Conservation (phyloP, 2,329 filamentous ascomycete genomes). For the Leptographium procerum region DNA sequence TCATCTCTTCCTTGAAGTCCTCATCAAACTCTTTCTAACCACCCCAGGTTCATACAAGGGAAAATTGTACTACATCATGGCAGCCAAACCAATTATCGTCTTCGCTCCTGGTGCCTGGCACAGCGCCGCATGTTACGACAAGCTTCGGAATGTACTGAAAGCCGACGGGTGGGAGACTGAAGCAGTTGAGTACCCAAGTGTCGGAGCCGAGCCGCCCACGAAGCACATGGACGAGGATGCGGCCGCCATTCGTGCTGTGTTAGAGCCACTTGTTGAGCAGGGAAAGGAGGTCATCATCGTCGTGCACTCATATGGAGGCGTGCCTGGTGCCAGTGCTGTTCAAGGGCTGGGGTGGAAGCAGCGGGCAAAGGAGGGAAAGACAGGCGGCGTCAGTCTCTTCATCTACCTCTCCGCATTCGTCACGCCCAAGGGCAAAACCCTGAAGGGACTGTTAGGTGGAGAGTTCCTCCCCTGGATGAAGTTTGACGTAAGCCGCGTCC, state of each 20-base stretch:
- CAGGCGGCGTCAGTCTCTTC: slow-evolving; percentile 21
- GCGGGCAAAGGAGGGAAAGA: slow-evolving; percentile 18
- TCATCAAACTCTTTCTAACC: not conserved
- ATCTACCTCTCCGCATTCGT: slow-evolving; percentile 20
- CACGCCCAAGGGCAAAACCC: slow-evolving; percentile 12
- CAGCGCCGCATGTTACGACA: slow-evolving; percentile 16
- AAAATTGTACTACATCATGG: no score
- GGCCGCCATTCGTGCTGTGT: not conserved
- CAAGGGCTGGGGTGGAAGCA: slow-evolving; percentile 19
- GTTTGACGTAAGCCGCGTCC: not conserved
- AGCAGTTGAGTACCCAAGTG: slow-evolving; percentile 19
- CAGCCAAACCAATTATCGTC: slow-evolving; percentile 19
- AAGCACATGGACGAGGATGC: slow-evolving; percentile 16
- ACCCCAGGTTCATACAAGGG: not conserved
- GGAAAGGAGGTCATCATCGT: not conserved
- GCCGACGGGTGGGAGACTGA: slow-evolving; percentile 17
- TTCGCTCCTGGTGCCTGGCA: slow-evolving; percentile 24
- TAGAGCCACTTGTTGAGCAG: not conserved
- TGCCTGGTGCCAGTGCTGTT: slow-evolving; percentile 18
- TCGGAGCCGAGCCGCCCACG: slow-evolving; percentile 18
- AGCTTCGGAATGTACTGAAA: slow-evolving; percentile 17
- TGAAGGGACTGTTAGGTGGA: slow-evolving; percentile 14
- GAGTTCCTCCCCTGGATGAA: slow-evolving; percentile 16
- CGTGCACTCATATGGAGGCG: slow-evolving; percentile 9
- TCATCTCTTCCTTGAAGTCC: not conserved